These are phyloP conservation scores for Saccharomyces kudriavzevii DNA, from an alignment of 805 yeast species.

Conservation along the genomic window DNA sequence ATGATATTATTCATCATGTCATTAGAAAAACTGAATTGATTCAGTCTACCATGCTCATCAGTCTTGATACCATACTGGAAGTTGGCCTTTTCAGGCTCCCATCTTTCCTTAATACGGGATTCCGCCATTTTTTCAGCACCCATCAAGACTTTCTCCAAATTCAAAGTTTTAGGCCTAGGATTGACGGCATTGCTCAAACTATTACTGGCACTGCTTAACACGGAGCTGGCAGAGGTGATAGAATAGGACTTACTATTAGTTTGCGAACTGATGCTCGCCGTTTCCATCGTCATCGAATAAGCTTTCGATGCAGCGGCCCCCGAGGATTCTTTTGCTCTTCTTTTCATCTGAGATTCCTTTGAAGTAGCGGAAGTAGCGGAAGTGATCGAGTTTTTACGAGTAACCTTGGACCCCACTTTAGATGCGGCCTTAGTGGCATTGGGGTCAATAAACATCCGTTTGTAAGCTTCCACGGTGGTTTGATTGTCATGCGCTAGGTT, in stretches of 20 bases:
- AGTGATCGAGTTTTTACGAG: slow-evolving; percentile 2
- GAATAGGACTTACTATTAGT: slow-evolving; percentile 11
- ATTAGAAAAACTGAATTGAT: slow-evolving; percentile 14
- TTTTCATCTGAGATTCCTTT: neutral
- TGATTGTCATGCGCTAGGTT: slow-evolving; percentile 61
- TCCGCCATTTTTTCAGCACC: slow-evolving; percentile 28
- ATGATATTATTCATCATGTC: slow-evolving; percentile 16
- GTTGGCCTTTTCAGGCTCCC: slow-evolving; percentile 14
- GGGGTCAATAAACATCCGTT: slow-evolving; percentile 35
- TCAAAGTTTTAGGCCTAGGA: slow-evolving; percentile 14
- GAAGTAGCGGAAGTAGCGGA: slow-evolving; percentile 4
- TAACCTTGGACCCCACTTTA: slow-evolving; percentile 8
- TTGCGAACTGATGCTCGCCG: neutral
- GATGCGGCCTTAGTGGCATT: slow-evolving; percentile 29
- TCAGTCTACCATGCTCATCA: slow-evolving; percentile 14
- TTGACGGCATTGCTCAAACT: neutral
- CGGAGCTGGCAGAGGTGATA: slow-evolving; percentile 13
- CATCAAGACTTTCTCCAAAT: slow-evolving; percentile 22
- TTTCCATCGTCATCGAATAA: slow-evolving; percentile 10
- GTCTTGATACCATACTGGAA: slow-evolving; percentile 17
- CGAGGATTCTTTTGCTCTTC: slow-evolving; percentile 1
- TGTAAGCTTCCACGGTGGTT: slow-evolving; percentile 54
- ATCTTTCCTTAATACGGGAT: slow-evolving; percentile 17
- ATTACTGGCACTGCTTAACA: slow-evolving; percentile 3
- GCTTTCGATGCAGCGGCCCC: slow-evolving; percentile 28